These are phyloP conservation scores for Aspergillus luchuensis DNA, from an alignment of 2,329 filamentous ascomycete genomes.

Conservation along the genomic window DNA sequence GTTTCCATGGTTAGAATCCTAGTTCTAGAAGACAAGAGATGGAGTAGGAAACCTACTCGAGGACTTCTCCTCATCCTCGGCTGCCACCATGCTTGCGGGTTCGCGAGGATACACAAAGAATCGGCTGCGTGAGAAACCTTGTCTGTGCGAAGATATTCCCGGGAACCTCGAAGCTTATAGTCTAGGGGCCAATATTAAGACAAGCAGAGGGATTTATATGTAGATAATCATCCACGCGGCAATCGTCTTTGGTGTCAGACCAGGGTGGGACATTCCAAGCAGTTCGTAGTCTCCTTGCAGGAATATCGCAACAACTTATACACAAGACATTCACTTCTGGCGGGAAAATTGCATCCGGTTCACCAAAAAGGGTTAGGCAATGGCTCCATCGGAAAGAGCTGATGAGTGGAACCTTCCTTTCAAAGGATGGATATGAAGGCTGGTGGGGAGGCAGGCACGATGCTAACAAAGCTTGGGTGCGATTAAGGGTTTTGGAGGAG, in stretches of 20 bases:
- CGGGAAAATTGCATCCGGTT: slow-evolving; percentile 2
- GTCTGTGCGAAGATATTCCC: too few relatives aligned
- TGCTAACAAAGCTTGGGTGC: too few relatives aligned
- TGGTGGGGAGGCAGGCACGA: neutral
- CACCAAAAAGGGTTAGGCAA: neutral
- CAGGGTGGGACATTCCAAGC: neutral
- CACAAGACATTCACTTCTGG: neutral
- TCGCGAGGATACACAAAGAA: neutral
- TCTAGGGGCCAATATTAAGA: neutral
- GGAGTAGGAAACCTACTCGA: neutral
- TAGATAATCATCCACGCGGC: neutral
- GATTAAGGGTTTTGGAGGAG: neutral
- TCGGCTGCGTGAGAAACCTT: neutral
- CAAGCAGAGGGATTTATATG: neutral
- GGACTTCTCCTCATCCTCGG: neutral
- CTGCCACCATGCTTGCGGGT: neutral
- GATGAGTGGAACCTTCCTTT: neutral
- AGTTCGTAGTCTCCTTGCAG: neutral
- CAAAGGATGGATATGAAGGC: neutral
- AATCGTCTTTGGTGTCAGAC: neutral
- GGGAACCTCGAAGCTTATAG: neutral
- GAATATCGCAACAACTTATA: neutral
- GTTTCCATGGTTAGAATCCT: neutral
- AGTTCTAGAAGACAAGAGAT: neutral
- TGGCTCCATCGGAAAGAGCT: neutral